Percentiles rank a stretch among this genome's conserved stretches.
Conservation (phyloP, 192 early-diverging fungal genomes). For the Neocallimastix lanati region DNA sequence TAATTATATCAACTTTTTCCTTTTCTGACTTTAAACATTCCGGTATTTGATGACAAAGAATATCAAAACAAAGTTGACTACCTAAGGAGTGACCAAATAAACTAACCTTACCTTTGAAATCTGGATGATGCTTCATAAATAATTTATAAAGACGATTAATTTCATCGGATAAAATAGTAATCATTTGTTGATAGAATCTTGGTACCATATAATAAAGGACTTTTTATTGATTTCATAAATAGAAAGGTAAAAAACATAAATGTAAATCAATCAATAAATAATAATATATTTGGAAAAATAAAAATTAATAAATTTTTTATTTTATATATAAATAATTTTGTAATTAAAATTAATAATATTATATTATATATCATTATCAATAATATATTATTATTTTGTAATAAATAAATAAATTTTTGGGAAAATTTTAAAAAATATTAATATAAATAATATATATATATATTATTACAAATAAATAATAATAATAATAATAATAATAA, state of each 20-base stretch:
- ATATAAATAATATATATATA: no score
- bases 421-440: no score
- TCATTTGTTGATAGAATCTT: constrained; percentile 61
- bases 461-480: constrained; percentile 2
- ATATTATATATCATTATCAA: no score
- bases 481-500: neutral
- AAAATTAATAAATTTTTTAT: no score
- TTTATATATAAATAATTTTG: no score
- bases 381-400: no score
- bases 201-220: constrained; percentile 75
- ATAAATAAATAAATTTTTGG: no score
- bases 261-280: no score
- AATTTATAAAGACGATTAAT: constrained; percentile 55
- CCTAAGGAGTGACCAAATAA: constrained; percentile 68
- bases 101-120: constrained; percentile 58
- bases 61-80: constrained; percentile 56
- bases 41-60: constrained; percentile 44
- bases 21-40: constrained; percentile 3
- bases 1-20: constrained; percentile 9
- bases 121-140: constrained; percentile 52
- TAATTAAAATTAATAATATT: no score
- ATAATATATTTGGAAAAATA: no score
- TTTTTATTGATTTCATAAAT: constrained; percentile 1
- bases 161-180: constrained; percentile 53
- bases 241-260: no score